Evolutionary conservation across 164 flowering plant genomes (phyloP).

Genomic region (Chimonanthus salicifolius): DNA sequence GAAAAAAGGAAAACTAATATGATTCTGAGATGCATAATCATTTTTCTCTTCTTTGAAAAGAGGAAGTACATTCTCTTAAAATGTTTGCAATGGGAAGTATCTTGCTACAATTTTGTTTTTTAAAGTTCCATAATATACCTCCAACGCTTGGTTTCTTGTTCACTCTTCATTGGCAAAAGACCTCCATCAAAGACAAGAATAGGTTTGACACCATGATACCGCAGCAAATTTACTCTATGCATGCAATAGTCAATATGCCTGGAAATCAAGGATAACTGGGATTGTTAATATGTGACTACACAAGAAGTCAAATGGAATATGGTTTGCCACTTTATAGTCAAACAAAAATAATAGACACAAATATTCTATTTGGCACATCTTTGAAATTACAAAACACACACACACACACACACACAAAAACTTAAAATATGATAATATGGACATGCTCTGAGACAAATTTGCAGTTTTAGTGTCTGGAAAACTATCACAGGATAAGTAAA

Average conservation of each 20-base stretch:
- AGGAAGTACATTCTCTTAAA: not conserved
- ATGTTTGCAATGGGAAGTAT: not conserved
- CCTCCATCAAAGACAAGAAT: slow-evolving; percentile 97
- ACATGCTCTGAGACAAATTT: no score
- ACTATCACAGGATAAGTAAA: no score
- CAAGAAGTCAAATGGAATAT: slow-evolving; percentile 1
- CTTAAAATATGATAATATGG: no score
- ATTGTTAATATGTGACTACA: no score
- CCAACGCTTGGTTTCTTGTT: slow-evolving; percentile 90
- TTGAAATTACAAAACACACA: no score
- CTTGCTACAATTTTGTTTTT: not conserved
- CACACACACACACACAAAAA: no score
- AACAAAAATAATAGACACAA: not conserved
- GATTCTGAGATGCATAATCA: not conserved
- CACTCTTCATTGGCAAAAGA: slow-evolving; percentile 83
- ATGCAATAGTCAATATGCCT: slow-evolving; percentile 97
- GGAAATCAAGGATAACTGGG: slow-evolving; percentile 3
- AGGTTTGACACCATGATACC: slow-evolving; percentile 86
- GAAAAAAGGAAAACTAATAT: not conserved
- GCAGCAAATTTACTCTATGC: slow-evolving; percentile 87
- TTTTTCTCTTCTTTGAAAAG: not conserved
- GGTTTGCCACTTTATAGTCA: not conserved
- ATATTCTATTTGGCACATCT: no score
- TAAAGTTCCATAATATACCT: slow-evolving; percentile 32
- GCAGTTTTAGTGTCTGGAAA: no score